Evolutionary conservation across 2,329 filamentous ascomycete species (phyloP).

Genomic region (Sordariomycetes sp.): DNA sequence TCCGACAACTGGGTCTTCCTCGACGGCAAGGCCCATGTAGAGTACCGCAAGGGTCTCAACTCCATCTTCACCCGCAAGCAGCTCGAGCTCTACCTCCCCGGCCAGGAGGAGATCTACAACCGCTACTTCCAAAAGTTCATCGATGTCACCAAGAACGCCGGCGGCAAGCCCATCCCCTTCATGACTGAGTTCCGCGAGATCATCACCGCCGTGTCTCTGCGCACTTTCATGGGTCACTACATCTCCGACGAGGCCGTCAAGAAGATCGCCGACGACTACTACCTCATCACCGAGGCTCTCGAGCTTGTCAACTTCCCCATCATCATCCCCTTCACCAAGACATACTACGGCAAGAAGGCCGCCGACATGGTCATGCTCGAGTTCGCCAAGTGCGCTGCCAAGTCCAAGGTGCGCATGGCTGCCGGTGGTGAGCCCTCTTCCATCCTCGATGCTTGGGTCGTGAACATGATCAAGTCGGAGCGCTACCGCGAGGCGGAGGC

Average conservation of each 20-base stretch:
- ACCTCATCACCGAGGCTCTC: conserved; percentile 87
- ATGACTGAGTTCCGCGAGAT: conserved; percentile 90
- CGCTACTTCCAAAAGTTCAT: conserved; percentile 76
- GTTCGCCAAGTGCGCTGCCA: conserved; percentile 85
- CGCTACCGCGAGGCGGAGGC: conserved; percentile 71
- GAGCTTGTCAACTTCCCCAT: conserved; percentile 98
- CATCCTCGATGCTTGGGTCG: conserved; percentile 93
- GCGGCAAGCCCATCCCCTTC: conserved; percentile 71
- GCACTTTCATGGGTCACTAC: conserved; percentile 96
- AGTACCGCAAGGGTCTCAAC: conserved; percentile 95
- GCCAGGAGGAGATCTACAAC: conserved; percentile 87
- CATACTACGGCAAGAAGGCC: conserved; percentile 95
- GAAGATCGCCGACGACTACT: conserved; percentile 95
- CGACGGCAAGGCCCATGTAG: conserved; percentile 88
- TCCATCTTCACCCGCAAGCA: conserved; percentile 87
- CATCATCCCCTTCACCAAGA: conserved; percentile 89
- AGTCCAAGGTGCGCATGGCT: conserved; percentile 87
- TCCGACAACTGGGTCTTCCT: conserved; percentile 95
- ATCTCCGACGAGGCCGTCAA: conserved; percentile 84
- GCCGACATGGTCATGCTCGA: conserved; percentile 85
- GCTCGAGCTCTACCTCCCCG: conserved; percentile 79
- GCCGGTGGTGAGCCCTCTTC: conserved; percentile 79
- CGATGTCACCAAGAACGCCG: conserved; percentile 60
- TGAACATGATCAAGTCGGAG: conserved; percentile 78
- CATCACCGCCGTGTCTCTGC: conserved; percentile 89